These are phyloP conservation scores for Metschnikowia santaceciliae DNA, from an alignment of 805 yeast genomes.

Conservation along the genomic window DNA sequence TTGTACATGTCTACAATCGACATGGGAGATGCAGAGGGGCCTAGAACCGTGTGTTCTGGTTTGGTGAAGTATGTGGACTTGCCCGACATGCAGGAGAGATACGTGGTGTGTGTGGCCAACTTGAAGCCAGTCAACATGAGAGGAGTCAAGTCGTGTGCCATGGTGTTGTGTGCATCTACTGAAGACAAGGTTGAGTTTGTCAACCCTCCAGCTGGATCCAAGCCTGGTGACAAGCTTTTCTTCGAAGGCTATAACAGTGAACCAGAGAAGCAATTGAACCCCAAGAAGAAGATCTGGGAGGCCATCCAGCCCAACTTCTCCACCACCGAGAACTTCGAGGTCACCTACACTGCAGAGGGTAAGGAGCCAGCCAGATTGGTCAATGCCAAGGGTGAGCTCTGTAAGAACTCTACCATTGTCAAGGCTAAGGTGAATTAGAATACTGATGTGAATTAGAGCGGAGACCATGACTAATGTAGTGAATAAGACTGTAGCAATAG, in stretches of 20 bases:
- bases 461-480: not conserved
- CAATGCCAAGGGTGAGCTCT: conserved; percentile 72
- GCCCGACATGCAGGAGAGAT: conserved; percentile 94
- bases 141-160: conserved; percentile 91
- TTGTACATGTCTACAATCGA: conserved; percentile 95
- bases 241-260: conserved; percentile 86
- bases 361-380: conserved; percentile 69
- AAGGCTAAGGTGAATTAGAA: conserved; percentile 75
- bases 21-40: conserved; percentile 94
- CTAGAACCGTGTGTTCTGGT: conserved; percentile 98
- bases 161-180: conserved; percentile 93
- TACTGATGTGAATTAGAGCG: too few relatives aligned
- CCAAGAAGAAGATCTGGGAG: conserved; percentile 98
- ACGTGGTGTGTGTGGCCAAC: conserved; percentile 88
- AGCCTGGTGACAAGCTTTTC: conserved; percentile 95
- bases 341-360: conserved; percentile 77
- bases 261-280: conserved; percentile 90
- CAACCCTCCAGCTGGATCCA: conserved; percentile 87
- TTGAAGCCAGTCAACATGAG: conserved; percentile 98
- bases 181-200: conserved; percentile 79
- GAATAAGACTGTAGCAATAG: too few relatives aligned
- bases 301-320: conserved; percentile 87
- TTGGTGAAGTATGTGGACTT: conserved; percentile 82
- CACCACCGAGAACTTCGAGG: conserved; percentile 72
- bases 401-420: conserved; percentile 68